Conservation (phyloP, 306 rosid genomes). For the Lotus japonicus region DNA sequence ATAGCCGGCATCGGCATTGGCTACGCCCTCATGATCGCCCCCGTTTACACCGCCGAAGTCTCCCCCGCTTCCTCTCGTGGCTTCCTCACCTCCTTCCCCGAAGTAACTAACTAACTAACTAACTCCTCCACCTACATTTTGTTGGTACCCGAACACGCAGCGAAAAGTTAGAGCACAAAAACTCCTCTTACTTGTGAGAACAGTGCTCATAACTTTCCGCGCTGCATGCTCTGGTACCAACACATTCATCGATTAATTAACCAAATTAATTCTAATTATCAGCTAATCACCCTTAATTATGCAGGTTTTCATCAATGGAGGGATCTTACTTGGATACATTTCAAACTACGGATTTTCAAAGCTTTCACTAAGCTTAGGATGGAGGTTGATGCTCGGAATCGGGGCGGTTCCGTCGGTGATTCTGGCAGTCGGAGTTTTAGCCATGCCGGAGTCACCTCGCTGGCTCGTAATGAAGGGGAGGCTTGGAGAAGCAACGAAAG, state of each 20-base stretch:
- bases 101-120: slow-evolving; percentile 26
- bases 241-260: no score
- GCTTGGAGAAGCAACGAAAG: slow-evolving; percentile 49
- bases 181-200: no score
- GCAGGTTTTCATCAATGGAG: slow-evolving; percentile 63
- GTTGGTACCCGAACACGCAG: no score
- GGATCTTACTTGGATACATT: slow-evolving; percentile 72
- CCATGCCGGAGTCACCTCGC: slow-evolving; percentile 89
- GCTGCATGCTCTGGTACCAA: no score
- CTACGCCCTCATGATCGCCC: slow-evolving; percentile 81
- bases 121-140: no score
- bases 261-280: no score
- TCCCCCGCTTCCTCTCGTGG: slow-evolving; percentile 82
- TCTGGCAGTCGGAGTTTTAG: slow-evolving; percentile 43
- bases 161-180: no score
- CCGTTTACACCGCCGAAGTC: slow-evolving; percentile 82
- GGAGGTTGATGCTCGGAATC: slow-evolving; percentile 84
- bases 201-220: no score
- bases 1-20: slow-evolving; percentile 86
- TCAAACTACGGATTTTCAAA: slow-evolving; percentile 66
- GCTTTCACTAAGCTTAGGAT: slow-evolving; percentile 41
- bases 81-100: slow-evolving; percentile 80
- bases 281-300: neutral
- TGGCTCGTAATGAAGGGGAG: slow-evolving; percentile 87
- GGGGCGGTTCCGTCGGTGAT: slow-evolving; percentile 61